Conservation (phyloP, 176 grass and related monocot genomes). For the Hyparrhenia diplandra region DNA sequence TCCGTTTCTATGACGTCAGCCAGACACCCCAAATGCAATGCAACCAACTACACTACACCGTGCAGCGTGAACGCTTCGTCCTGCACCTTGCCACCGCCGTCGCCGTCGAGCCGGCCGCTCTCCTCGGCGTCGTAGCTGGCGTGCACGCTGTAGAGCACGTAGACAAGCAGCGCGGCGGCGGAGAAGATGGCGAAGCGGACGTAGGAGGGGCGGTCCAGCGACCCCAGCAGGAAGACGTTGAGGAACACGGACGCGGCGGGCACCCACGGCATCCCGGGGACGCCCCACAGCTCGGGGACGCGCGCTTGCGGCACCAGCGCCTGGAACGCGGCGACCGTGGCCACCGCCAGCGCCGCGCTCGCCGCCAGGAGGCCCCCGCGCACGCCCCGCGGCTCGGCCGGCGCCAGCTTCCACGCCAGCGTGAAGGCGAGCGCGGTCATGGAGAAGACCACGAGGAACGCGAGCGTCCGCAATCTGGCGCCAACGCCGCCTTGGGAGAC, state of each 20-base stretch:
- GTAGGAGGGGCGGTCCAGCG: slow-evolving; percentile 64
- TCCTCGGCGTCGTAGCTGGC: slow-evolving; percentile 82
- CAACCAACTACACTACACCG: slow-evolving; percentile 18
- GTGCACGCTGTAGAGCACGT: slow-evolving; percentile 84
- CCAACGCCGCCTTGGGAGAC: not conserved
- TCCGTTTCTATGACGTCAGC: not conserved
- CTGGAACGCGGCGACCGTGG: slow-evolving; percentile 49
- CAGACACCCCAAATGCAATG: too few species aligned
- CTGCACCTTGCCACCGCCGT: slow-evolving; percentile 45
- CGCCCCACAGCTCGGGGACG: slow-evolving; percentile 68
- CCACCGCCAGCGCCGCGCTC: slow-evolving; percentile 37
- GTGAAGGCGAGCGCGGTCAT: slow-evolving; percentile 60
- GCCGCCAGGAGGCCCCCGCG: slow-evolving; percentile 35
- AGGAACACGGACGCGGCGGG: slow-evolving; percentile 83
- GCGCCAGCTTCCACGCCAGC: slow-evolving; percentile 55
- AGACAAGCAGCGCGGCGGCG: slow-evolving; percentile 44
- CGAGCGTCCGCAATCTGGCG: slow-evolving; percentile 41
- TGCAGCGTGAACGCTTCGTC: slow-evolving; percentile 40
- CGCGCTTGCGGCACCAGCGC: slow-evolving; percentile 64
- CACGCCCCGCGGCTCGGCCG: not conserved
- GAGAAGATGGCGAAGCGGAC: slow-evolving; percentile 72
- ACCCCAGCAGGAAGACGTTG: slow-evolving; percentile 85
- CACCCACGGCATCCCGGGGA: slow-evolving; percentile 90
- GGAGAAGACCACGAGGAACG: slow-evolving; percentile 62
- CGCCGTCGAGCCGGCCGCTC: slow-evolving; percentile 30